These are phyloP conservation scores for Annulohypoxylon maeteangense DNA, from an alignment of 495 filamentous ascomycete species.

Conservation along the genomic window DNA sequence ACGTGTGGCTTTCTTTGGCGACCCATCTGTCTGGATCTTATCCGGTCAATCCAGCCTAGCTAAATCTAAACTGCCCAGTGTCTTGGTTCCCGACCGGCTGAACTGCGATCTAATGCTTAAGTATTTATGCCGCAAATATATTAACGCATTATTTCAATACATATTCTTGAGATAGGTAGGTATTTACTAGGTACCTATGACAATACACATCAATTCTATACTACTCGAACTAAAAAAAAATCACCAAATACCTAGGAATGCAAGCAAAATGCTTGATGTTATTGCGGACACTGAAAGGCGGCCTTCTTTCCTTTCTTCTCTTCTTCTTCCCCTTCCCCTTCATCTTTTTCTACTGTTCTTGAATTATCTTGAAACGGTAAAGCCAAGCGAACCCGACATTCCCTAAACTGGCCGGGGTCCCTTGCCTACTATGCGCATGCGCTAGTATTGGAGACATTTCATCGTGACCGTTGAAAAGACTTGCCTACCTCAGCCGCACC, in stretches of 20 bases:
- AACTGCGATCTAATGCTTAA: conserved; percentile 14
- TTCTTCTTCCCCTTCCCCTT: background rate
- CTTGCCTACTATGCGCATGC: conserved; percentile 6
- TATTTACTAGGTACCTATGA: background rate
- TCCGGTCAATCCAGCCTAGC: background rate
- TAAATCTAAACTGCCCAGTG: background rate
- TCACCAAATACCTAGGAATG: too few species aligned
- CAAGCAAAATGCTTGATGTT: too few species aligned
- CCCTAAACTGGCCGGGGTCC: conserved; percentile 3
- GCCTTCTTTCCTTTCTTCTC: background rate
- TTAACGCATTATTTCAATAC: background rate
- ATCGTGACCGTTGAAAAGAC: conserved; percentile 31
- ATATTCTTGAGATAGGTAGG: background rate
- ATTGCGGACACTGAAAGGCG: background rate
- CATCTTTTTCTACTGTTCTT: background rate
- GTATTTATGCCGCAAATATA: conserved; percentile 16
- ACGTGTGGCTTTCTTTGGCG: conserved; percentile 32
- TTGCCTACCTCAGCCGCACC: conserved; percentile 37
- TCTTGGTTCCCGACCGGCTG: conserved; percentile 23
- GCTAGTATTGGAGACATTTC: background rate
- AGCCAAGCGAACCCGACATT: conserved; percentile 32
- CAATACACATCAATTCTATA: background rate
- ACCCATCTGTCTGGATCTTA: conserved; percentile 33
- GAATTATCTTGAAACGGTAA: conserved; percentile 35
- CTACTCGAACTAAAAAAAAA: too few species aligned